phyloP scores from a whole-genome alignment of 805 yeast genomes.

The Blastobotrys americana region DNA sequence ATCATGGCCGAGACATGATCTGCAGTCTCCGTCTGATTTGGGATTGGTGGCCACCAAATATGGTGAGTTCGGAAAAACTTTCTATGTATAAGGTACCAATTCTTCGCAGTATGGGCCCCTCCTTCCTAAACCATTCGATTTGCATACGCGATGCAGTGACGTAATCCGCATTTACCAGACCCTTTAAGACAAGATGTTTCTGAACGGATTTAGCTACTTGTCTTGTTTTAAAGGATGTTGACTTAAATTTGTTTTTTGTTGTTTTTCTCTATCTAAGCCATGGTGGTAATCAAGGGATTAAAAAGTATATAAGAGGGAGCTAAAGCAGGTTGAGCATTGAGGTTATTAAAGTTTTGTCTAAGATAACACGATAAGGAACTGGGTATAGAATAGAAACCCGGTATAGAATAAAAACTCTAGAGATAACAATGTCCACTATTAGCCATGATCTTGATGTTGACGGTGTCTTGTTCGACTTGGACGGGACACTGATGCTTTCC shows the following conservation, averaged over 20 bases:
- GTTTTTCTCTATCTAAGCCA: not conserved
- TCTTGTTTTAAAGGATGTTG: not conserved
- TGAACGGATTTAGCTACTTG: not conserved
- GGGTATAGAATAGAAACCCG: too few species aligned
- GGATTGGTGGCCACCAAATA: too few species aligned
- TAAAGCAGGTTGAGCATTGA: not conserved
- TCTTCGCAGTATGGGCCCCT: too few species aligned
- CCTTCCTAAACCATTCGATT: too few species aligned
- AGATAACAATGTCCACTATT: constrained; percentile 1
- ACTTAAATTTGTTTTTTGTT: not conserved
- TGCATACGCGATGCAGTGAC: not conserved
- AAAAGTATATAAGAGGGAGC: constrained; percentile 1
- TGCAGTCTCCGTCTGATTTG: too few species aligned
- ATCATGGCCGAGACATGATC: too few species aligned
- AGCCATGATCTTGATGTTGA: constrained; percentile 27
- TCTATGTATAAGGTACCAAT: too few species aligned
- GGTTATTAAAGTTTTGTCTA: not conserved
- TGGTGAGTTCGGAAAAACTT: too few species aligned
- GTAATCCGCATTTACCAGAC: not conserved
- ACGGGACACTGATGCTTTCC: constrained; percentile 80
- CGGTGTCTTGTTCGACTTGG: constrained; percentile 70
- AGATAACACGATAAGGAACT: too few species aligned
- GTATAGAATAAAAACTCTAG: too few species aligned
- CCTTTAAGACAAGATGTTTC: constrained; percentile 1
- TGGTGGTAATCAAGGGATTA: not conserved